Evolutionary conservation across 2,329 filamentous ascomycete species (phyloP), one percentile per base, ranked within the genome.

Genomic region (Ophiostoma sp.): DNA sequence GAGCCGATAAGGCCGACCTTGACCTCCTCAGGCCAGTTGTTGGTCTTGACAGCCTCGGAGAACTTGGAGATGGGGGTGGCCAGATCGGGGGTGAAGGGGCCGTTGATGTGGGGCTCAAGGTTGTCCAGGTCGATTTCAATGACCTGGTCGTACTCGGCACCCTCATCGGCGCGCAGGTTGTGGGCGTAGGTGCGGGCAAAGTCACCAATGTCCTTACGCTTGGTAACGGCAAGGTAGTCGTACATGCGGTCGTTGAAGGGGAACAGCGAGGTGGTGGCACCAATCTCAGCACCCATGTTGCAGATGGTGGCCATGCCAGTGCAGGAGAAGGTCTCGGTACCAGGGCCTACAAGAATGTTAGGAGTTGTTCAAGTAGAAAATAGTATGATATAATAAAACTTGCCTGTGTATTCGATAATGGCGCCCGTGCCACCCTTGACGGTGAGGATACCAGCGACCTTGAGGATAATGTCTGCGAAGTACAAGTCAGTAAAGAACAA

Each of bases 171-270:
- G 72, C 87, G 88, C 74, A 99, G 91, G 77, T 96, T 93, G 76
- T 92, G 85, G 76, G 92, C 90, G 80, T 97, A 98, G 52, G 84
- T 79, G 75, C 92, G 90, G 69, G 95, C 87, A 79, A 94, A 97
- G 80, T 98, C 93, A 77, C 92, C 95, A 76, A 99, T 97, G 20
- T 90, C 87, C 78, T 87, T 85, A 78, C 95, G 91, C 87, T 96
- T 97, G 76, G 95, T 99, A 60, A 93, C 92, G 64, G 84, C 84
- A 62, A 99, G 88, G 84, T 98, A 99, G 79, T 97, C 91, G 85
- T 97, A 92, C 94, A 97, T 97, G 79, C 91, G 89, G 81, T 97
- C 92, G 84, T 96, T 97, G 89, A 96, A 99, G 76, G 94, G 93
- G 90, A 99, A 99, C 64, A 98, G 78, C 20, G 93, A 96, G 69